A percentile compares a stretch with the other conserved stretches of the same genome.
These are phyloP conservation scores for Magnolia sinica DNA, from an alignment of 164 flowering plant species.

Conservation along the genomic window DNA sequence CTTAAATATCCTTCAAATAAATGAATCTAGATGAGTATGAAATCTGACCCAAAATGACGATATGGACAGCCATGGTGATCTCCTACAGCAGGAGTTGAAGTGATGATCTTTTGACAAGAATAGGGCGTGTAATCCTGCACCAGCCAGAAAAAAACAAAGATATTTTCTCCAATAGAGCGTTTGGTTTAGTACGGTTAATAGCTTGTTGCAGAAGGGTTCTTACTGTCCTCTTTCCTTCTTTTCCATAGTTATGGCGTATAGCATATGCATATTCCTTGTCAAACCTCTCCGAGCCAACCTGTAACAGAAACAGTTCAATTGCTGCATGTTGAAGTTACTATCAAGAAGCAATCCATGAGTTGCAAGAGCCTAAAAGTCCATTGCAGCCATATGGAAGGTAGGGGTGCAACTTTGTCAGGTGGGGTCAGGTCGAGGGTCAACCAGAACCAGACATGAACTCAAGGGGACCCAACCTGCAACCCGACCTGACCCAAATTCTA, in stretches of 20 bases:
- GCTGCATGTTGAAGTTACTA: background rate
- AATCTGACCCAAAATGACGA: constrained; percentile 83
- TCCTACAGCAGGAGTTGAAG: constrained; percentile 86
- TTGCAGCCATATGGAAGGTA: too few species aligned
- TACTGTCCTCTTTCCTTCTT: constrained; percentile 92
- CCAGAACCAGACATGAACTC: too few species aligned
- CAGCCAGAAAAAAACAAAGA: constrained; percentile 2
- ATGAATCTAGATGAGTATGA: background rate
- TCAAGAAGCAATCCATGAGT: background rate
- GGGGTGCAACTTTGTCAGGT: too few species aligned
- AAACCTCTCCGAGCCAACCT: constrained; percentile 94
- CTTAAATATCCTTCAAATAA: background rate
- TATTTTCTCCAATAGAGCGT: background rate
- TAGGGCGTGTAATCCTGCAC: constrained; percentile 93
- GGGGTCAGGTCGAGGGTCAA: too few species aligned
- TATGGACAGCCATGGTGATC: constrained; percentile 99
- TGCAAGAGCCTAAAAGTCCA: background rate
- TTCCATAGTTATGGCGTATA: constrained; percentile 93
- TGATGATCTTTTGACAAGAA: constrained; percentile 86
- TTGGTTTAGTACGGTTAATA: background rate
- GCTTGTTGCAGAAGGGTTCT: constrained; percentile 21
- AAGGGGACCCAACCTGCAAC: too few species aligned
- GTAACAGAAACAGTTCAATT: constrained; percentile 11
- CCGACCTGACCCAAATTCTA: too few species aligned
- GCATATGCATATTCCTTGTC: constrained; percentile 94